Evolutionary conservation across 495 filamentous ascomycete species (phyloP), one percentile per base, ranked within the genome.

Genomic region (Penicillium dipodomyicola): DNA sequence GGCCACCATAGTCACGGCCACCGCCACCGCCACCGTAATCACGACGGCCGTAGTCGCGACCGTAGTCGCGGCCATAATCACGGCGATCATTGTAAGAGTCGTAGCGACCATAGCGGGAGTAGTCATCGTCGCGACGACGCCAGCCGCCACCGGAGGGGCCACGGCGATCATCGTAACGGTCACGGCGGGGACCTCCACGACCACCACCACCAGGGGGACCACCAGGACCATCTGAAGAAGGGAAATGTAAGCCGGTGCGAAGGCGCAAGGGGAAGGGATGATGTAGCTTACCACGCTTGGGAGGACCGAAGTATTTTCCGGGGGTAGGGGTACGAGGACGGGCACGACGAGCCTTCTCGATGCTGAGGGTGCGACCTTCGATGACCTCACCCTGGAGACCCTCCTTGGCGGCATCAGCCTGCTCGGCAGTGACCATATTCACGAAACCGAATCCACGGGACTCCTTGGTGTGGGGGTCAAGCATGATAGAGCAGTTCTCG

Each of bases 361-460:
- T 97, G 81, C 91, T 96, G 58, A 99, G 78, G 54, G 92, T 96
- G 63, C 93, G 89, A 57, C 95, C 95, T 67, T 97, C 93, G 60
- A 96, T 91, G 57, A 90, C 84, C 75, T 97, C 94, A 68, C 94
- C 92, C 75, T 96, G 92, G 43, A 99, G 79, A 55, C 89, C 91
- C 58, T 97, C 95, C 78, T 96, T 96, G 62, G 95, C 95, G 62
- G 92, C 92, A 74, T 97, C 92, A 49, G 94, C 94, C 71, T 92
- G 87, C 56, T 97, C 93, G 29, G 87, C 81, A 56, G 90, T 96
- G 40, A 87, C 84, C 92, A 97, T 97, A 80, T 97, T 97, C 70
- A 99, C 95, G 78, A 99, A 99, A 54, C 95, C 94, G 63, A 99
- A 99, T 63, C 94, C 94, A 79, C 94, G 95, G 61, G 92, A 96